Conservation (phyloP, 371 early-diverging fungal species). For the Caulochytrium protostelioides region DNA sequence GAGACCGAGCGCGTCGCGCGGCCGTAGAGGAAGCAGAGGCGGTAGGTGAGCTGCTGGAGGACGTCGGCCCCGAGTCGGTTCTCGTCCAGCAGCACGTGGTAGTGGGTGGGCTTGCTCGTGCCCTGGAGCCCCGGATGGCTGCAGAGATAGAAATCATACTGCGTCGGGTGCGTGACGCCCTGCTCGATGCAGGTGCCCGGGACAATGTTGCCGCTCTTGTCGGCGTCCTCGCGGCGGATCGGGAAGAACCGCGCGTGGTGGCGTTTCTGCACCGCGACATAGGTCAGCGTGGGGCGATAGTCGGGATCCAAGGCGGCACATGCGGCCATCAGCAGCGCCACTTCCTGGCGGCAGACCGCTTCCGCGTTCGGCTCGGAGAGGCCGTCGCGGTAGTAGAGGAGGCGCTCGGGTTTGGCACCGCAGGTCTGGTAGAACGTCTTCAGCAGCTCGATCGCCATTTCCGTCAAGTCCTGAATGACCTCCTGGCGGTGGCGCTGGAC, state of each 20-base stretch:
- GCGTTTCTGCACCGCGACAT: constrained; percentile 83
- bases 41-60: constrained; percentile 62
- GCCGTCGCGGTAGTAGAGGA: constrained; percentile 73
- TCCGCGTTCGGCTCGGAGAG: constrained; percentile 78
- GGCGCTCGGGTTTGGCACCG: constrained; percentile 51
- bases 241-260: constrained; percentile 90
- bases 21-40: constrained; percentile 71
- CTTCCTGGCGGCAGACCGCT: constrained; percentile 53
- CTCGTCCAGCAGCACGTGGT: constrained; percentile 66
- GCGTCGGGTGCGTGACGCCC: constrained; percentile 48
- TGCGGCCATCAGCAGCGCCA: constrained; percentile 53
- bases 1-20: constrained; percentile 61
- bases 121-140: constrained; percentile 83
- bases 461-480: constrained; percentile 59
- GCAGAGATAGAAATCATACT: constrained; percentile 80
- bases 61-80: constrained; percentile 50
- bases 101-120: constrained; percentile 74
- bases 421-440: constrained; percentile 55
- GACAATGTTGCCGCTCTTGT: constrained; percentile 43
- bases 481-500: constrained; percentile 67
- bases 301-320: constrained; percentile 36
- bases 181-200: constrained; percentile 87
- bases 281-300: constrained; percentile 72
- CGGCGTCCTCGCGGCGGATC: constrained; percentile 31
- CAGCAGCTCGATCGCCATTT: constrained; percentile 61